phyloP scores from a whole-genome alignment of 768 basidiomycete genomes.

The Dioszegia aurantiaca region DNA sequence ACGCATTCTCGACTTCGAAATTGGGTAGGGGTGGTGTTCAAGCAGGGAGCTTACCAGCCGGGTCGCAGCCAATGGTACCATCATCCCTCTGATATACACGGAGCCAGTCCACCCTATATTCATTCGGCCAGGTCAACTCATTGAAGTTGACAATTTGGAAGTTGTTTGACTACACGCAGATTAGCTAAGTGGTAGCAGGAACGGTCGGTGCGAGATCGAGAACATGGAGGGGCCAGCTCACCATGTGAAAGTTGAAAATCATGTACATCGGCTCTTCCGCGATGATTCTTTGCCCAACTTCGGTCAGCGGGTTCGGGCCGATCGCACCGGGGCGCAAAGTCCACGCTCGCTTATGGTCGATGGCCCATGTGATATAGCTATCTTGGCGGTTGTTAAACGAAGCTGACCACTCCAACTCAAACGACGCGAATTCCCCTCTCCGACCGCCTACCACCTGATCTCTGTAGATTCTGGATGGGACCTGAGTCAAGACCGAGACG shows the following conservation, averaged over 20 bases:
- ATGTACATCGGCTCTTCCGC: conserved; percentile 79
- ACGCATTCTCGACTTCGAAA: no score
- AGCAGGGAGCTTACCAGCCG: conserved; percentile 26
- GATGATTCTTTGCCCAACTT: conserved; percentile 67
- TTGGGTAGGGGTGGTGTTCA: no score
- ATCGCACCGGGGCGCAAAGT: conserved; percentile 66
- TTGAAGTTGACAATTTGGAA: conserved; percentile 72
- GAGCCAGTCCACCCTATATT: conserved; percentile 78
- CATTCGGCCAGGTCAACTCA: conserved; percentile 69
- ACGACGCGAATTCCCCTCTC: conserved; percentile 35
- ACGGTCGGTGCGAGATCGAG: no score
- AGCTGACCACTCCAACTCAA: conserved; percentile 56
- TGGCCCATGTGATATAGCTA: conserved; percentile 50
- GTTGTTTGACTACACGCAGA: conserved; percentile 54
- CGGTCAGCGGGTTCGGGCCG: conserved; percentile 60
- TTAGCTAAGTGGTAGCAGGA: no score
- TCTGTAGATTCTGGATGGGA: not conserved
- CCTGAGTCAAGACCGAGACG: conserved; percentile 56
- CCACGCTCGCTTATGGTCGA: conserved; percentile 45
- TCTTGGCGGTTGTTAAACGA: conserved; percentile 36
- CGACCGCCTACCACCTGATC: conserved; percentile 11
- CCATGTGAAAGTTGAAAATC: conserved; percentile 9
- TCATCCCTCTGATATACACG: conserved; percentile 73
- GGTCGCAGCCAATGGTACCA: conserved; percentile 56
- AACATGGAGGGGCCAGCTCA: conserved; percentile 7